Evolutionary conservation across 1,284 basidiomycete species (phyloP), one percentile per base, ranked within the genome.

Genomic region (Termitomyces sp.): DNA sequence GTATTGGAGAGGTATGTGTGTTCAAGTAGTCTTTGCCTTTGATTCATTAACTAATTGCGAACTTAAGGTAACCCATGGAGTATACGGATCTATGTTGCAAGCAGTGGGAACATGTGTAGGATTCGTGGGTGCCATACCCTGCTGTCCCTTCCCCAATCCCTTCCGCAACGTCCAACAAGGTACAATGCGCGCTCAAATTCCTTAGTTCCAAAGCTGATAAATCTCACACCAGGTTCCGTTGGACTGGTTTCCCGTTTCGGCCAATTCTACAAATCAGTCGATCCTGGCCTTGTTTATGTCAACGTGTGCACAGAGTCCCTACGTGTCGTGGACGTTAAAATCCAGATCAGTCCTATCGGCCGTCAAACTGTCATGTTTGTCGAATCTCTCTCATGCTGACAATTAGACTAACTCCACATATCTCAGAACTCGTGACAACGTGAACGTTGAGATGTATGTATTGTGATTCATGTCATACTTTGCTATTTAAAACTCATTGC

Each of bases 261-360:
- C 55, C 83, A 94, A 69, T 97, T 96, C 79, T 95, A 94, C 83
- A 91, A 90, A 70, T 86, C 90, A 5, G 94, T 96, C 61, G 94
- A 98, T 68, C 94, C 94, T 0, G 94, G 94, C 62, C 81, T 98
- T 21, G 87, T 90, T 51, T 84, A 92, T 64, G 86, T 98, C 70
- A 98, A 98, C 67, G 90, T 95, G 55, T 96, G 93, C 78, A 90
- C 90, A 7, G 94, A 98, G 69, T 78, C 79, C 1, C 78, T 95
- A 40, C 83, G 85, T 54, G 70, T 90, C 48, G 93, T 95, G 58
- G 92, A 97, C 64, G 94, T 98, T 70, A 95, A 95, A 73, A 95
- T 98, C 61, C 92, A 95, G 68, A 91, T 96, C 61, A 88, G 84
- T 58, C 73, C 87, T 6, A 94, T 97, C 60, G 92, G 92, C 26